Base-by-base conservation (phyloP, 192 early-diverging fungal genomes). In the Mortierella hygrophila region DNA sequence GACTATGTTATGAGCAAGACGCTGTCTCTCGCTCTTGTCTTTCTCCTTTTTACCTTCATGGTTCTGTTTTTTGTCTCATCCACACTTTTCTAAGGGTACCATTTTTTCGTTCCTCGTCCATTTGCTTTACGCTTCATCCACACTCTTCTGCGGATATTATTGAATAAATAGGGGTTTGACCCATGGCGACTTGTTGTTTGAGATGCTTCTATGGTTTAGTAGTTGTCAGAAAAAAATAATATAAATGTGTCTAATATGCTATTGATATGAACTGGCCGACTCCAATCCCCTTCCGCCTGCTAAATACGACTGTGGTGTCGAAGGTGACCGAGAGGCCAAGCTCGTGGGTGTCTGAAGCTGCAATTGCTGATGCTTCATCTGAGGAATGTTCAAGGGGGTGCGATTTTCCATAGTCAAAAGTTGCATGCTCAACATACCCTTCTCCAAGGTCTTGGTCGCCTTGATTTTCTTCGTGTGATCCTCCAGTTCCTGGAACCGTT, bases 391-490 rank as follows among this genome's bases (percentile, higher is more conserved):
- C 29, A 65, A 65, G 0, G 29, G 11, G 10, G 11, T 23, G 4
- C 11, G 60, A 10, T 32, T 9, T 29, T 15, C 32, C 60, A 65
- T 23, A 6, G 57, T 29, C 29, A 65, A 32, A 1, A 65, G 60
- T 1, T 65, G 29, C 29, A 65, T 65, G 29, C 60, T 65, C 60
- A 65, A 65, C 60, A 65, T 65, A 29, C 60, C 29, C 60, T 65
- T 65, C 35, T 75, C 73, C 49, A 75, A 18, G 1, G 46, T 54
- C 40, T 42, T 77, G 16, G 49, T 70, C 16, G 76, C 72, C 29
- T 73, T 57, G 3, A 42, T 52, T 63, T 75, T 83, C n/a, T 73
- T 54, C 35, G 65, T 72, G 49, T 57, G 47, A 13, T 78, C 72
- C 26, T 78, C 82, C 16, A 78, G 23, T 13, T 54, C 29, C 29